Evolutionary conservation across 768 basidiomycete genomes (phyloP).

Genomic region (Leccinum uliginosum): DNA sequence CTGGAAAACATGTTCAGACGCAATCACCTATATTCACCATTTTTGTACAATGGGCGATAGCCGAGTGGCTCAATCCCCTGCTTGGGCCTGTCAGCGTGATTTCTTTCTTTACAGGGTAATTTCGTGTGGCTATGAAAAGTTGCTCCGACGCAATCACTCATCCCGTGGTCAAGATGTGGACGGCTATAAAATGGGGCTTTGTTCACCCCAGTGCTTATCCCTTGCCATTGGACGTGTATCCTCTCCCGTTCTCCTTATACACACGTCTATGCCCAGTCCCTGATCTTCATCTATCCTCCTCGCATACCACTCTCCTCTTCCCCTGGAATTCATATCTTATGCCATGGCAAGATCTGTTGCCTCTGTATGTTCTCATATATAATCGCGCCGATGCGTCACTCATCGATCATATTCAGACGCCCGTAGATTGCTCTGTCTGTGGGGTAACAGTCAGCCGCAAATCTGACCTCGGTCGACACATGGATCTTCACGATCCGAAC

Average conservation of each 20-base stretch:
- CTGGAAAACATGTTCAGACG: slow-evolving; percentile 11
- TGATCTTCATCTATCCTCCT: not conserved
- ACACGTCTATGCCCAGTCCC: not conserved
- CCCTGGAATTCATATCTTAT: not conserved
- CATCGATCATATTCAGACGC: not conserved
- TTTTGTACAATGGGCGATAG: slow-evolving; percentile 6
- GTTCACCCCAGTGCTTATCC: slow-evolving; percentile 1
- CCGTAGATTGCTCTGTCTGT: slow-evolving; percentile 13
- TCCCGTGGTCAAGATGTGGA: slow-evolving; percentile 13
- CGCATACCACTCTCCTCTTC: not conserved
- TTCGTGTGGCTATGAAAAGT: slow-evolving; percentile 12
- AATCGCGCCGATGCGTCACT: not conserved
- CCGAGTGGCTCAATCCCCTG: slow-evolving; percentile 24
- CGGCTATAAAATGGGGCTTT: slow-evolving; percentile 17
- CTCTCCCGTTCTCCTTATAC: not conserved
- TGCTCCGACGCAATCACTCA: slow-evolving; percentile 25
- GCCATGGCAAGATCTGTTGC: not conserved
- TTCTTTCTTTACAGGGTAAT: slow-evolving; percentile 20
- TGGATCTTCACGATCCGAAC: slow-evolving; percentile 19
- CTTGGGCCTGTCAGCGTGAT: slow-evolving; percentile 17
- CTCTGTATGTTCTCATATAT: not conserved
- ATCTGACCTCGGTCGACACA: slow-evolving; percentile 28
- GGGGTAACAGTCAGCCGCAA: slow-evolving; percentile 15
- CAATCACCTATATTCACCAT: slow-evolving; percentile 22
- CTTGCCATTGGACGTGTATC: not conserved